Base-by-base conservation (phyloP, 768 basidiomycete genomes). In the Exidia glandulosa region DNA sequence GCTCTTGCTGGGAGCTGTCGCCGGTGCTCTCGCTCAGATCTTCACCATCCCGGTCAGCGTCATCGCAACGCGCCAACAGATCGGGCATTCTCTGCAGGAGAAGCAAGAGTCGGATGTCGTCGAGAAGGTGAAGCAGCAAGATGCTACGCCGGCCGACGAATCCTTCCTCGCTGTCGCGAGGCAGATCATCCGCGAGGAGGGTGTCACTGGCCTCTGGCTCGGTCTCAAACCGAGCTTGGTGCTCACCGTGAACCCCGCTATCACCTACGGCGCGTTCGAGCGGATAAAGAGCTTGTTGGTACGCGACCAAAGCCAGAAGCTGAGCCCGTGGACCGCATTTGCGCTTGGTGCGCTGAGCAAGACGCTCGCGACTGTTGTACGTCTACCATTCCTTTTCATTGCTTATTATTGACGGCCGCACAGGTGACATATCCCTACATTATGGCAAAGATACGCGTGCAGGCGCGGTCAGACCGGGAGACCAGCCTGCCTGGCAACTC, bases 11-110 rank as follows among this genome's bases (percentile, higher is more conserved):
- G 95, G 96, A 12, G 96, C 96, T 2, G 67, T 88, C 13, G 96
- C 96, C 1, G 96, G 95, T 2, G 95, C 86, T 0, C 82, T 98
- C 19, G 94, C 94, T 3, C 96, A 98, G 71, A 87, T 98, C 60
- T 98, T 98, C 75, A 99, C 96, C 25, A 96, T 98, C 65, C 96
- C 96, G 10, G 95, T 98, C 14, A 84, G 92, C 6, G 95, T 98
- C 57, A 96, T 99, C 67, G 96, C 96, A 16, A 98, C 95, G 3
- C 83, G 96, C 14, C 96, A 99, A 72, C 96, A 99, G 74, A 82
- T 98, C 56, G 88, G 89, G 47, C 77, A 76, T 14, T 71, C 77
- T 23, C 61, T 60, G 62, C 30, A 62, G 56, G 31, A 45, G 32
- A 48, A 60, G 45, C 56, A 64, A 50, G 57, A 63, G 58, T 63